Evolutionary conservation across 1,139 yeast genomes (phyloP), one percentile per base, ranked within the genome.

Genomic region (Hyphopichia wangnamkhiaoensis): DNA sequence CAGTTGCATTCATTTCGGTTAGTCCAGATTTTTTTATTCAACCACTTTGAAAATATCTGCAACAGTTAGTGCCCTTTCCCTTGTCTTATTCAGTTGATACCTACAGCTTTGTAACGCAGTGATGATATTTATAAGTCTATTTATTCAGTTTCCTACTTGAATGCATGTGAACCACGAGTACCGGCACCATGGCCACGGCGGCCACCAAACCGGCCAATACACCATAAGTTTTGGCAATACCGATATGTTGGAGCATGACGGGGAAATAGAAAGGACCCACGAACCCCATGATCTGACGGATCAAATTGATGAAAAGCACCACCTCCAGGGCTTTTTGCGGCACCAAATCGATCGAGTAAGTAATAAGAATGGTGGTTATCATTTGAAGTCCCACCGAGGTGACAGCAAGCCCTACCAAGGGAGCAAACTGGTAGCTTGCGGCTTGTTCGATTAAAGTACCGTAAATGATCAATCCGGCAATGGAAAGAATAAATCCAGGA

Each of bases 211-310:
- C 54, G 2, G 55, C 56, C 39, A 53, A 40, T 8, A 48, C 23
- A 13, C 55, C 43, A 38, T 49, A 52, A 1, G 57, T 47, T 16
- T 42, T 46, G 13, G 40, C 41, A 31, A 48, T 49, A 12, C 52
- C 49, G 19, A 54, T 29, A 17, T 40, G 27, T 14, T 43, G 46
- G 28, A 52, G 43, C 58, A 53, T 54, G 10, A 36, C 34, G 5
- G 58, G 58, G 19, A 50, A 51, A 31, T 48, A 53, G 35, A 53
- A 53, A n/a, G 58, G 57, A 13, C 57, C 58, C 17, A 52, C 39
- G 31, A 53, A 53, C 12, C 57, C 56, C 15, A 47, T 37, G 2
- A 47, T 32, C 34, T 52, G 56, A 32, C 58, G 40, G 12, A 52
- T 34, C n/a, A 50, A 38, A 4, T 56, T 52, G 24, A 53, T 43